Conservation (phyloP, 1,284 basidiomycete genomes). For the Coniferiporia sulphurascens region DNA sequence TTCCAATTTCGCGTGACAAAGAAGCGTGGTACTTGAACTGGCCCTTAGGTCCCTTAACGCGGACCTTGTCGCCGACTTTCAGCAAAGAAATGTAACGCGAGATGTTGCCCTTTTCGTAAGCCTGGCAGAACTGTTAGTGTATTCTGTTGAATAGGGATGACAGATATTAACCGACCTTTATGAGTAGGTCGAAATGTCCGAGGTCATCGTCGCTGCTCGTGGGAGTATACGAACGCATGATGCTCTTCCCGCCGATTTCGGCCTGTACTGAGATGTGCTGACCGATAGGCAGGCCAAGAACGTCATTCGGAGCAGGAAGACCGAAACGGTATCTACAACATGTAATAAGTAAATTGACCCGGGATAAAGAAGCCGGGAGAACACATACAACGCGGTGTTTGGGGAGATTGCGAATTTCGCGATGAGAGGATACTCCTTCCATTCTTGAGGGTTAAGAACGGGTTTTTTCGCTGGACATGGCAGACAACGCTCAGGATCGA, state of each 20-base stretch:
- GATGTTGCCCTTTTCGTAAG: conserved; percentile 96
- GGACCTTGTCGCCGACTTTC: conserved; percentile 81
- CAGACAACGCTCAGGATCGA: neutral
- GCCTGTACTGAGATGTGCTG: conserved; percentile 94
- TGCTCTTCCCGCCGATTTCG: conserved; percentile 85
- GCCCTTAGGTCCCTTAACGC: conserved; percentile 94
- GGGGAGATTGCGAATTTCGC: conserved; percentile 86
- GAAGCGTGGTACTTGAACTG: conserved; percentile 79
- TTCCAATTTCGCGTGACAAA: conserved; percentile 75
- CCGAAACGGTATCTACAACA: conserved; percentile 81
- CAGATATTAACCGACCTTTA: conserved; percentile 64
- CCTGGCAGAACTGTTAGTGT: conserved; percentile 39
- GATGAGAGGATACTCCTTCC: conserved; percentile 79
- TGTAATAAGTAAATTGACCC: neutral
- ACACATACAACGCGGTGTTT: conserved; percentile 85
- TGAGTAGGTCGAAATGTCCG: conserved; percentile 92
- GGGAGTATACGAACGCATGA: conserved; percentile 93
- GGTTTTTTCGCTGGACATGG: conserved; percentile 47
- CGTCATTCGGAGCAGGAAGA: conserved; percentile 66
- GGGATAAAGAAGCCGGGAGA: neutral
- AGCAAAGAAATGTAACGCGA: conserved; percentile 79
- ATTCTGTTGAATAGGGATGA: no score
- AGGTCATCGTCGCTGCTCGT: conserved; percentile 89
- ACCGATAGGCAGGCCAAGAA: conserved; percentile 91
- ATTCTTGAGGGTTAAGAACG: conserved; percentile 69